phyloP scores from a whole-genome alignment of 176 grass and related monocot genomes.

The Zea luxurians region DNA sequence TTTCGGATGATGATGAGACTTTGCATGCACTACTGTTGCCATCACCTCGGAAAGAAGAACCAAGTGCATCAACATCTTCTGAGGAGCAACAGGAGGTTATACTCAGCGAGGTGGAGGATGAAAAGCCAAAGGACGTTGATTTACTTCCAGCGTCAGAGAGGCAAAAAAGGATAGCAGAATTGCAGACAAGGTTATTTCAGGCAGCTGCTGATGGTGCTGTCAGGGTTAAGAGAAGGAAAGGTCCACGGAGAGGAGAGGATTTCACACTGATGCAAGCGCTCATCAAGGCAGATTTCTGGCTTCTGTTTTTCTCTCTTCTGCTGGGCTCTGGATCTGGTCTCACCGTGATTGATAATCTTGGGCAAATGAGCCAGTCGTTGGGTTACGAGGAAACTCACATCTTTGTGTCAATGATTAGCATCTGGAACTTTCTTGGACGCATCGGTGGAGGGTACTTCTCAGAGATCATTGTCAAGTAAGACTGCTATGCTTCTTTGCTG shows the following conservation, averaged over 20 bases:
- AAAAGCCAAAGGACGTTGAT: conserved; percentile 80
- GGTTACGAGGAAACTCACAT: conserved; percentile 72
- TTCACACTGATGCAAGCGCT: conserved; percentile 86
- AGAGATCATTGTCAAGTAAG: conserved; percentile 90
- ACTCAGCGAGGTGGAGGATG: conserved; percentile 85
- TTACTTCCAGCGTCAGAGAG: conserved; percentile 83
- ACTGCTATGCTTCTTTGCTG: conserved; percentile 24
- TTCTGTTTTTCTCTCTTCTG: conserved; percentile 83
- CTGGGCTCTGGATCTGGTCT: conserved; percentile 83
- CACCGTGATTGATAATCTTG: conserved; percentile 91
- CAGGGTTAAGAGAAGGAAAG: conserved; percentile 69
- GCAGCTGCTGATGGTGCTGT: conserved; percentile 86
- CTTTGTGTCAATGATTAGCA: conserved; percentile 94
- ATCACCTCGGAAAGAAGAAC: conserved; percentile 52
- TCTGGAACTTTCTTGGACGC: conserved; percentile 96
- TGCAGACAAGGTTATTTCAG: conserved; percentile 71
- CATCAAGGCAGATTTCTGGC: conserved; percentile 92
- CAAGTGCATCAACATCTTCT: conserved; percentile 36
- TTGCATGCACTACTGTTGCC: conserved; percentile 47
- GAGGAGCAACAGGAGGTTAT: conserved; percentile 68
- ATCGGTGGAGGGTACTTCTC: conserved; percentile 84
- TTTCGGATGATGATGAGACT: conserved; percentile 39
- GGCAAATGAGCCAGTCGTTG: conserved; percentile 88
- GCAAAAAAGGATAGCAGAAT: conserved; percentile 80
- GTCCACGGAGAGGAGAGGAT: conserved; percentile 77